Evolutionary conservation across 306 rosid genomes (phyloP).

Genomic region (Vachellia collinsii): DNA sequence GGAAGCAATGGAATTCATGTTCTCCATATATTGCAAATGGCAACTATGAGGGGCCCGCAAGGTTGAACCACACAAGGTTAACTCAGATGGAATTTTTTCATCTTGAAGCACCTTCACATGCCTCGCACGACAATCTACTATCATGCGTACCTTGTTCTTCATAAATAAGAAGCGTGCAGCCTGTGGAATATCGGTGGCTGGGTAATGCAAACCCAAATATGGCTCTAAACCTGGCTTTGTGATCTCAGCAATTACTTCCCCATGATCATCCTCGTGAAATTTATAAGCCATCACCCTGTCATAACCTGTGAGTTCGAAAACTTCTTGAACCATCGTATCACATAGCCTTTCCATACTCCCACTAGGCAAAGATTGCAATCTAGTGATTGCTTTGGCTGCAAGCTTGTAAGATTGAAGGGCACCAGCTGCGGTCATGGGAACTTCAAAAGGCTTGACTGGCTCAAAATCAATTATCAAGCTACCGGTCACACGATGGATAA

Average conservation of each 20-base stretch:
- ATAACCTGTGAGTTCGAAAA: slow-evolving; percentile 76
- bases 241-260: slow-evolving; percentile 70
- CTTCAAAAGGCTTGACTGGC: slow-evolving; percentile 76
- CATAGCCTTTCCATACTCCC: slow-evolving; percentile 79
- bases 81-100: slow-evolving; percentile 63
- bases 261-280: slow-evolving; percentile 79
- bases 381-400: slow-evolving; percentile 74
- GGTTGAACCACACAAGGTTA: slow-evolving; percentile 78
- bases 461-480: slow-evolving; percentile 75
- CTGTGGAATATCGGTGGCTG: slow-evolving; percentile 81
- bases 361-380: slow-evolving; percentile 69
- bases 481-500: slow-evolving; percentile 66
- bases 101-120: slow-evolving; percentile 68
- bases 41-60: slow-evolving; percentile 76
- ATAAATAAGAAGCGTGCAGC: slow-evolving; percentile 72
- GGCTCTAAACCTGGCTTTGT: slow-evolving; percentile 69
- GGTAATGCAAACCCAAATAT: slow-evolving; percentile 74
- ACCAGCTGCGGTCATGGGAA: slow-evolving; percentile 78
- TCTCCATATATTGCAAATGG: slow-evolving; percentile 66
- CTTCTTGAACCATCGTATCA: slow-evolving; percentile 82
- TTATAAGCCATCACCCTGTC: slow-evolving; percentile 86
- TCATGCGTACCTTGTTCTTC: slow-evolving; percentile 79
- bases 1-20: slow-evolving; percentile 73
- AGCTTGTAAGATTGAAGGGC: slow-evolving; percentile 75
- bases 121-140: slow-evolving; percentile 70